A percentile compares a stretch with the other conserved stretches of the same genome.
Conservation (phyloP, 2,329 filamentous ascomycete genomes). For the Bisporella sp. region DNA sequence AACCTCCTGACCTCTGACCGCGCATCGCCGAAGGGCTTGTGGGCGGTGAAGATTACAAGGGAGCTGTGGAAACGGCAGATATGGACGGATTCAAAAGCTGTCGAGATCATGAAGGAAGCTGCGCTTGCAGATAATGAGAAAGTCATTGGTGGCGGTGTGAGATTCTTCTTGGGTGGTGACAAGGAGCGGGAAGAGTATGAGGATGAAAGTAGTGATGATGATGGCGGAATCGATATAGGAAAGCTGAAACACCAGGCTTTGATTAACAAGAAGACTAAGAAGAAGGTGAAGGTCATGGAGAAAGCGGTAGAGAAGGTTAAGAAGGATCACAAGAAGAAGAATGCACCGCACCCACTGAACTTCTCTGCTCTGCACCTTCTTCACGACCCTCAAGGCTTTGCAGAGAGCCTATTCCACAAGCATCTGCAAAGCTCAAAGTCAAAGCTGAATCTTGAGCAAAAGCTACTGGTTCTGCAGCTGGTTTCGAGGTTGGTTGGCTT, state of each 20-base stretch:
- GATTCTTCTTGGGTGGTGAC: constrained; percentile 94
- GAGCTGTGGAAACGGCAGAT: constrained; percentile 96
- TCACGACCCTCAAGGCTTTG: constrained; percentile 90
- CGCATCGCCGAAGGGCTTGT: constrained; percentile 78
- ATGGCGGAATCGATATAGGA: constrained; percentile 72
- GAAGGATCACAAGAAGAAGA: constrained; percentile 80
- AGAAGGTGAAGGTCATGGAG: constrained; percentile 71
- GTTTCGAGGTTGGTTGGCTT: constrained; percentile 86
- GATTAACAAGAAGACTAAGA: constrained; percentile 96
- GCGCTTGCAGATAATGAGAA: constrained; percentile 87
- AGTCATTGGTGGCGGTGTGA: constrained; percentile 76
- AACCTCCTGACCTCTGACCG: constrained; percentile 85
- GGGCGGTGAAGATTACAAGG: constrained; percentile 91
- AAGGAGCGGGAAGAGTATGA: constrained; percentile 91
- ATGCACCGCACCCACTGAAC: constrained; percentile 79
- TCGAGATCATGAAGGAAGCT: constrained; percentile 98
- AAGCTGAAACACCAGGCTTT: constrained; percentile 77
- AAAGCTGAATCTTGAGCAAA: constrained; percentile 81
- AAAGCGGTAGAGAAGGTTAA: constrained; percentile 79
- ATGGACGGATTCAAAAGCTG: constrained; percentile 89
- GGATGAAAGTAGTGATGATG: constrained; percentile 81
- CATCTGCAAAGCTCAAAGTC: constrained; percentile 84
- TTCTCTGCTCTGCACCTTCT: constrained; percentile 93
- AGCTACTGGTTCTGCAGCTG: constrained; percentile 81
- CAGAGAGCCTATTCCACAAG: constrained; percentile 82